phyloP scores from a whole-genome alignment of 257 asterid species.

The Primulina eburnea region DNA sequence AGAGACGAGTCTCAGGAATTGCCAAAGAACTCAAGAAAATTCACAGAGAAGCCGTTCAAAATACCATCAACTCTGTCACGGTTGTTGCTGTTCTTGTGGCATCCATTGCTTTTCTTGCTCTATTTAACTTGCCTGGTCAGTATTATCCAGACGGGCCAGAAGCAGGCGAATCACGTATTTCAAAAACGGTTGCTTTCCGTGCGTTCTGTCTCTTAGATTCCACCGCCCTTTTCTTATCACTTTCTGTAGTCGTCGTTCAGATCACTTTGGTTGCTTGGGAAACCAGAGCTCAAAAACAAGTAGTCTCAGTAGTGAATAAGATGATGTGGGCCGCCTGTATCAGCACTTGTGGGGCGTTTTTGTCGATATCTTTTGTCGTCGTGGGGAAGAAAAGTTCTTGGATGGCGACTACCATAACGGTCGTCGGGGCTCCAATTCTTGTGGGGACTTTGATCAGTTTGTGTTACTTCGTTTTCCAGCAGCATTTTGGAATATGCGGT shows the following conservation, averaged over 20 bases:
- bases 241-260: conserved; percentile 90
- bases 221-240: conserved; percentile 82
- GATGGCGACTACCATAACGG: conserved; percentile 81
- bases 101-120: conserved; percentile 84
- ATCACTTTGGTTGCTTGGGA: conserved; percentile 94
- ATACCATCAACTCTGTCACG: conserved; percentile 83
- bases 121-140: conserved; percentile 88
- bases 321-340: conserved; percentile 97
- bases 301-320: conserved; percentile 86
- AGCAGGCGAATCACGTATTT: conserved; percentile 53
- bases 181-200: conserved; percentile 56
- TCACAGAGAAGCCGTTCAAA: conserved; percentile 90
- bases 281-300: conserved; percentile 74
- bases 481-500: conserved; percentile 75
- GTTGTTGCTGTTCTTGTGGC: conserved; percentile 93
- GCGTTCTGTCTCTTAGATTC: conserved; percentile 79
- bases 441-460: conserved; percentile 72
- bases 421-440: conserved; percentile 75
- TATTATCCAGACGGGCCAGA: conserved; percentile 48
- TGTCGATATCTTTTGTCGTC: conserved; percentile 77
- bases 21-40: conserved; percentile 96
- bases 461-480: conserved; percentile 89
- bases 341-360: conserved; percentile 87
- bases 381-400: conserved; percentile 71
- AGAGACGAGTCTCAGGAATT: conserved; percentile 82